Conservation (phyloP, 352 stramenopile genomes). For the Phytopythium montanum region DNA sequence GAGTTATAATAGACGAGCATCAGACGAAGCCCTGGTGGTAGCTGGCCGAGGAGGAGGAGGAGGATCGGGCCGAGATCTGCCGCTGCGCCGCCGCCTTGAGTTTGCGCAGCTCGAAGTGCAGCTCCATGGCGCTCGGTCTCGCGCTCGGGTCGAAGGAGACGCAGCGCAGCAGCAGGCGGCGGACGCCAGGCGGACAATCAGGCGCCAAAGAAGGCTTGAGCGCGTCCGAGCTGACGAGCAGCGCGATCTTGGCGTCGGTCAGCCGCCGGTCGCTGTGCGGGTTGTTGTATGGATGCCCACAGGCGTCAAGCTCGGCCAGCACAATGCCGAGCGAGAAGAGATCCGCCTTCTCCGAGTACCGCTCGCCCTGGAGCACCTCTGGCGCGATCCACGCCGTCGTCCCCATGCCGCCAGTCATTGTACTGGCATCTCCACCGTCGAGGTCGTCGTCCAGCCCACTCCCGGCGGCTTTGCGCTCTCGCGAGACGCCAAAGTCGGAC, state of each 20-base stretch:
- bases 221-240: constrained; percentile 44
- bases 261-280: constrained; percentile 21
- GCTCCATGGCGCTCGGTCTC: constrained; percentile 54
- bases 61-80: constrained; percentile 4
- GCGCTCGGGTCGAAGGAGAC: constrained; percentile 44
- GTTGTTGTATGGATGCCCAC: constrained; percentile 19
- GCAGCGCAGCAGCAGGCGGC: constrained; percentile 43
- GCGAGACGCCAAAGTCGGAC: constrained; percentile 42
- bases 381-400: constrained; percentile 73
- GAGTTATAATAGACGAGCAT: constrained; percentile 5
- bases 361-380: constrained; percentile 55
- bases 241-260: constrained; percentile 44
- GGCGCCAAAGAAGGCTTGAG: constrained; percentile 41
- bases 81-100: constrained; percentile 9
- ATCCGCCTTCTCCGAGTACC: constrained; percentile 67
- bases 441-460: constrained; percentile 11
- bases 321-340: constrained; percentile 75
- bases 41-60: neutral
- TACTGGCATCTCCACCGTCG: constrained; percentile 37
- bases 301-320: constrained; percentile 50
- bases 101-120: constrained; percentile 56
- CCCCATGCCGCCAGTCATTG: constrained; percentile 52
- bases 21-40: constrained; percentile 5
- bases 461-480: constrained; percentile 11
- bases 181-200: constrained; percentile 49